Conservation (phyloP, 2,329 filamentous ascomycete genomes). For the Epichloe sibirici region DNA sequence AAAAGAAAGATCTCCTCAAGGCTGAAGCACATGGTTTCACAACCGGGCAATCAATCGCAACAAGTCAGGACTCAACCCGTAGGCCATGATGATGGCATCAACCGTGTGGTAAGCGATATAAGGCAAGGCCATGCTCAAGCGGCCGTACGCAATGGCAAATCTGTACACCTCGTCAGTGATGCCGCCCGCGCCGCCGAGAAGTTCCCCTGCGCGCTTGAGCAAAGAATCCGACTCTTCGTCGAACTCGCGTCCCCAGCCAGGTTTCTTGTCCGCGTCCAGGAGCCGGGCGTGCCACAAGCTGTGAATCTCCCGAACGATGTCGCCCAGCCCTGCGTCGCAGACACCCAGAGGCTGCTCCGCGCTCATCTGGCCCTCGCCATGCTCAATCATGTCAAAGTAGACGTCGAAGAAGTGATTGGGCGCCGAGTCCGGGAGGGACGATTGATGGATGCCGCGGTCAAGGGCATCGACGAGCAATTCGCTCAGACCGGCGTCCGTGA, state of each 20-base stretch:
- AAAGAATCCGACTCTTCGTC: slow-evolving; percentile 3
- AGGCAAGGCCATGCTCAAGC: slow-evolving; percentile 5
- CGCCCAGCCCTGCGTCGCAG: not conserved
- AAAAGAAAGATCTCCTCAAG: no score
- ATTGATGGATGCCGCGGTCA: not conserved
- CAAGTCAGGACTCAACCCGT: not conserved
- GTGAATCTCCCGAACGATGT: not conserved
- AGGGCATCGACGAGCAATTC: slow-evolving; percentile 5
- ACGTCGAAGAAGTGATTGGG: not conserved
- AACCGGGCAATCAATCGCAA: no score
- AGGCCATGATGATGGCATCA: slow-evolving; percentile 5
- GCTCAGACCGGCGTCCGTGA: slow-evolving; percentile 5
- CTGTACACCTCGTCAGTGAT: slow-evolving; percentile 5
- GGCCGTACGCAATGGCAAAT: slow-evolving; percentile 7
- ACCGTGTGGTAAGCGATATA: slow-evolving; percentile 6
- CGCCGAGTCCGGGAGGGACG: not conserved
- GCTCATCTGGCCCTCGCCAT: not conserved
- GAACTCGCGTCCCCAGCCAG: slow-evolving; percentile 6
- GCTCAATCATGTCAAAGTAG: slow-evolving; percentile 5
- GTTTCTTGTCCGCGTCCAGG: not conserved
- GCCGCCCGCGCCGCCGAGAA: not conserved
- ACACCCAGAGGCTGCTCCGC: slow-evolving; percentile 3
- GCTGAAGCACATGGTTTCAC: no score
- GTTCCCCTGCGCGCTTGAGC: slow-evolving; percentile 2
- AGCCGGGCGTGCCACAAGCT: slow-evolving; percentile 6